A percentile compares a stretch with the other conserved stretches of the same genome.
These are phyloP conservation scores for Suhomyces coccinellae DNA, from an alignment of 1,139 yeast genomes.

Conservation along the genomic window DNA sequence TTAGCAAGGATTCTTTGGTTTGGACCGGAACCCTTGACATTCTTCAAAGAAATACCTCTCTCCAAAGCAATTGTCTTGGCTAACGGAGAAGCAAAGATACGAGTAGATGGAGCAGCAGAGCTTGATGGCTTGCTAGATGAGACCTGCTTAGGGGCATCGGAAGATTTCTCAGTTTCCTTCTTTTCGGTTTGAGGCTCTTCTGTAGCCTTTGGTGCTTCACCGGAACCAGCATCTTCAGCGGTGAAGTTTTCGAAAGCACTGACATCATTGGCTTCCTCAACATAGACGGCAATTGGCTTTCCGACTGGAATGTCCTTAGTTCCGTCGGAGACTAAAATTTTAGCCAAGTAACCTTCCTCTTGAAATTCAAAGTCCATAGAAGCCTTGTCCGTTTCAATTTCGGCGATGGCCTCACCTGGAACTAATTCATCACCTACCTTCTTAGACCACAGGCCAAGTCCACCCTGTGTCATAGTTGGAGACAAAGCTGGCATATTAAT, in stretches of 20 bases:
- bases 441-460: slow-evolving; percentile 85
- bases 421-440: slow-evolving; percentile 79
- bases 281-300: slow-evolving; percentile 94
- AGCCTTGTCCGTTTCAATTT: slow-evolving; percentile 98
- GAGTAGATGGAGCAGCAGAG: slow-evolving; percentile 39
- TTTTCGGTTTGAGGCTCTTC: slow-evolving; percentile 36
- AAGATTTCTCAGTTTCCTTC: slow-evolving; percentile 20
- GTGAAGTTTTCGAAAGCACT: slow-evolving; percentile 86
- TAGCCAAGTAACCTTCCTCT: slow-evolving; percentile 95
- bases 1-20: slow-evolving; percentile 88
- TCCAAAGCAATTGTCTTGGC: slow-evolving; percentile 94
- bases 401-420: slow-evolving; percentile 95
- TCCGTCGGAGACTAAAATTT: slow-evolving; percentile 83
- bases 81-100: slow-evolving; percentile 92
- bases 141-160: slow-evolving; percentile 25
- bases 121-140: slow-evolving; percentile 20
- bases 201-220: slow-evolving; percentile 37
- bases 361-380: slow-evolving; percentile 99
- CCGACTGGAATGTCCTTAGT: slow-evolving; percentile 90
- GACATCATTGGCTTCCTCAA: slow-evolving; percentile 82
- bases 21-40: slow-evolving; percentile 91
- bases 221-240: slow-evolving; percentile 75
- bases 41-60: slow-evolving; percentile 83
- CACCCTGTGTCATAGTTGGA: slow-evolving; percentile 98
- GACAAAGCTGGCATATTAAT: slow-evolving; percentile 92